Base-by-base conservation (phyloP, 1,139 yeast genomes). In the Meyerozyma smithsonii region DNA sequence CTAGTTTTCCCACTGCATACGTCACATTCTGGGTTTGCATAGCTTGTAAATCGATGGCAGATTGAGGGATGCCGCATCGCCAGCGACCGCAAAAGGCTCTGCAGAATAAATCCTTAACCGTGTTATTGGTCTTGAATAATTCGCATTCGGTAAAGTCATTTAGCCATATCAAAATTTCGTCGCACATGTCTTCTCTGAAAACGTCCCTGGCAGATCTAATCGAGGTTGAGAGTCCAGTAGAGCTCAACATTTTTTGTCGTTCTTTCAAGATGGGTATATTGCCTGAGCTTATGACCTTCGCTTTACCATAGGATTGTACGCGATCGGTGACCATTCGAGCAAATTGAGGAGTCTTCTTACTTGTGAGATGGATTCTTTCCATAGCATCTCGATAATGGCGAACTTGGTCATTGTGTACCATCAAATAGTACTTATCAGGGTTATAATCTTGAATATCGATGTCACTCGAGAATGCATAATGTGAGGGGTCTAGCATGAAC, bases 141-240 rank as follows among this genome's bases (percentile, higher is more conserved):
- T 77, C 74, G 25, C 84, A 72, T 41, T 69, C 73, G 0, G 84
- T 68, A 35, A 88, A 58, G 35, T 79, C 84, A 28, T 66, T 62
- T 3, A 87, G 55, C 90, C 95, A 85, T 16, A 59, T 53, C 8
- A 86, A 56, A 17, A 87, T 77, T 44, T 82, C 88, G 39, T 77
- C 81, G 47, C 85, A 81, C 88, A 85, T 81, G 42, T 85, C 92
- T 56, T 88, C 96, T 40, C 95, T 67, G 54, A 85, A 84, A 7
- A 77, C 64, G 52, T 87, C 96, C 44, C 90, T 65, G 12, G 78
- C 69, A 40, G 81, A 75, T 45, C 89, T 63, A 11, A 88, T 81
- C 36, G 87, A 76, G 2, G 84, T 74, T 0, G 83, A 74, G 28
- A 88, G 64, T 0, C 89, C 88, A 1, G 86, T 82, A 1, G 77